Evolutionary conservation across 805 yeast genomes (phyloP).

Genomic region (Wickerhamomyces canadensis): DNA sequence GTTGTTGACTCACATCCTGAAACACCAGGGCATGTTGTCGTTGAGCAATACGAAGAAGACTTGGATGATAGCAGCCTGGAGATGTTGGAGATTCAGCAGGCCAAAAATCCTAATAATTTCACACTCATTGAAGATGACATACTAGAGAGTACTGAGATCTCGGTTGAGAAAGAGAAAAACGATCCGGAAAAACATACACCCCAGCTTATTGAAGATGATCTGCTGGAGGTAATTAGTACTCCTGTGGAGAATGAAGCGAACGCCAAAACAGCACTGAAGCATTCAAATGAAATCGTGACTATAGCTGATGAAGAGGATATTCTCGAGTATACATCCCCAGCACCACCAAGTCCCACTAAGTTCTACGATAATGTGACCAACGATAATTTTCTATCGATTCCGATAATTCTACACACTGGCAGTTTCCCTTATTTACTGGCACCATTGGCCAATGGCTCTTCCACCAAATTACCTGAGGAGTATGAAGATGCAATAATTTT

Average conservation of each 20-base stretch:
- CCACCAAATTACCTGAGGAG: conserved; percentile 2
- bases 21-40: too few relatives aligned
- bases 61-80: background rate
- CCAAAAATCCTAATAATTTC: background rate
- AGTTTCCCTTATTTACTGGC: conserved; percentile 17
- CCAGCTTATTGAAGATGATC: background rate
- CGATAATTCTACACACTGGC: conserved; percentile 16
- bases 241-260: background rate
- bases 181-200: too few relatives aligned
- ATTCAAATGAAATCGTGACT: background rate
- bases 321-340: background rate
- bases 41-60: background rate
- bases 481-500: conserved; percentile 13
- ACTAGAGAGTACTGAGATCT: background rate
- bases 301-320: background rate
- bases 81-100: background rate
- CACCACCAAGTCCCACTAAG: background rate
- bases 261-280: too few relatives aligned
- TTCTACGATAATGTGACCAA: background rate
- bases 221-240: background rate
- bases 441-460: conserved; percentile 9
- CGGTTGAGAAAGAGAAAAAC: background rate
- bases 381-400: conserved; percentile 8
- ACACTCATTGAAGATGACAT: background rate
- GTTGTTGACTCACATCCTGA: too few relatives aligned